Evolutionary conservation across 495 filamentous ascomycete genomes (phyloP), one percentile per base, ranked within the genome.

Genomic region (Aspergillus avenaceus): DNA sequence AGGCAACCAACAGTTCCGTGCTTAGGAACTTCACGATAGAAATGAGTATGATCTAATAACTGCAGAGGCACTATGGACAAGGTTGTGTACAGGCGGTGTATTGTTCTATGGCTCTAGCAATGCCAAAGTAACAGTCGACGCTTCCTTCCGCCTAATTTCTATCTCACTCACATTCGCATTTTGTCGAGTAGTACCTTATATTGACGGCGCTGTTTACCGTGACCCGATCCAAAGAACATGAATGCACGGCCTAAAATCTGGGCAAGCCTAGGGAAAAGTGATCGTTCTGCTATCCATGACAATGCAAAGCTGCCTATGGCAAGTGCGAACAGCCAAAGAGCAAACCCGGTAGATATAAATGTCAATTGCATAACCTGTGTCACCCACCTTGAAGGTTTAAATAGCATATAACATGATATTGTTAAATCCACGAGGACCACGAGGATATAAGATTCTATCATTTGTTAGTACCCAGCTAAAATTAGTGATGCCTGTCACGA

Each of bases 291-390:
- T 18, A 77, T 51, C 81, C 84, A 92, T 2, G 88, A 79, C 13
- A 84, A 38, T 2, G 60, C 58, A 49, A 96, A 85, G 45, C 84
- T 86, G 7, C 74, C 73, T 14, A 85, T 41, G 46, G 84, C 91
- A 18, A 96, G 68, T 0, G 67, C 70, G 7, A 96, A 47, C 29
- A 96, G 64, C 52, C 85, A 86, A 32, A 81, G 38, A 62, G 86
- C 85, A 67, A 96, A 98, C 29, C 70, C 66, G 49, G 69, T 62
- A 34, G 82, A 82, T 69, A 96, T 81, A 19, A 64, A 72, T 1
- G 91, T 98, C 58, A 98, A 72, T 62, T 96, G 82, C 91, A 98
- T 97, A 40, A 91, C 60, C 4, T 77, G 70, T 26, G 61, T 67
- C 16, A 97, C 68, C 81, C 85, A 87, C 8, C 66, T 55, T 1